Conservation (phyloP, 176 grass and related monocot species). For the Paspalum vaginatum region DNA sequence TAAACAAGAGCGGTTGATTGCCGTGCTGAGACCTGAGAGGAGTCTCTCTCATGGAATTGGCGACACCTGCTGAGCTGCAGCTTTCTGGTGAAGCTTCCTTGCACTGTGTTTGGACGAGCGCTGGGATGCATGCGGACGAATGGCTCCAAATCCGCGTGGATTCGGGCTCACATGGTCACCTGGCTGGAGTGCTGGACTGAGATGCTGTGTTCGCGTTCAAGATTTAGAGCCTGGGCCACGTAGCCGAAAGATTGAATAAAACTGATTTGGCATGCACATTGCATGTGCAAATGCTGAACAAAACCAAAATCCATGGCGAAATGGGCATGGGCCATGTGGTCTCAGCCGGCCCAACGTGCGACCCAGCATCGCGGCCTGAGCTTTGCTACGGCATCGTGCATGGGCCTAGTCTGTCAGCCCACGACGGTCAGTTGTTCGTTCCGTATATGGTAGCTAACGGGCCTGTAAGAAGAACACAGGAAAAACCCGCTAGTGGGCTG, state of each 20-base stretch:
- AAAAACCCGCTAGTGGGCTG: too few species aligned
- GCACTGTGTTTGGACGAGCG: background rate
- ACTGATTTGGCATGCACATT: background rate
- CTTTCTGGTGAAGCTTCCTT: slow-evolving; percentile 42
- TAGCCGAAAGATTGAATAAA: background rate
- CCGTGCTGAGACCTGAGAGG: background rate
- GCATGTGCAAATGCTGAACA: background rate
- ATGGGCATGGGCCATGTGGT: background rate
- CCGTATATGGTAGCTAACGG: too few species aligned
- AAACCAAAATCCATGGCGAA: background rate
- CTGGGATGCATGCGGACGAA: background rate
- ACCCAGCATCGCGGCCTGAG: background rate
- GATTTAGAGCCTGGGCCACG: background rate
- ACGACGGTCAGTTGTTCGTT: too few species aligned
- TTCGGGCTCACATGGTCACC: background rate
- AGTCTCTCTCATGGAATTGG: background rate
- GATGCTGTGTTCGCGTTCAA: background rate
- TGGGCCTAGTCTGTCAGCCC: background rate
- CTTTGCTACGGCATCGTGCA: background rate
- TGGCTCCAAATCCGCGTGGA: slow-evolving; percentile 10
- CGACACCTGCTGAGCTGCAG: slow-evolving; percentile 1
- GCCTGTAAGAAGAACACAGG: too few species aligned
- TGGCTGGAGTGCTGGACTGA: background rate
- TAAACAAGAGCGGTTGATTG: background rate
- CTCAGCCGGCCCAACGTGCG: background rate